phyloP scores from a whole-genome alignment of 169 alveolate genomes.

The Plasmodium malariae region DNA sequence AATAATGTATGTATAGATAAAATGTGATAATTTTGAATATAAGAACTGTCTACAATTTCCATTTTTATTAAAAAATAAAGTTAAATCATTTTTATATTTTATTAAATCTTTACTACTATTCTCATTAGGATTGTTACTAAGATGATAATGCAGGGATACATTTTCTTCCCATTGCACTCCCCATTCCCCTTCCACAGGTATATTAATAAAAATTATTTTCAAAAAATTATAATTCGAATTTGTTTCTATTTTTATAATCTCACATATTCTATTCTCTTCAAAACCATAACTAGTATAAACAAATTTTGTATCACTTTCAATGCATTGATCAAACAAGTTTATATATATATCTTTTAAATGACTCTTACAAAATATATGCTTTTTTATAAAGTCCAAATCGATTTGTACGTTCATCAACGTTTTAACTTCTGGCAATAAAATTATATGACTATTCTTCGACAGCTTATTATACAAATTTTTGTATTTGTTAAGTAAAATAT shows the following conservation, averaged over 20 bases:
- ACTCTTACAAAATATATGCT: conserved; percentile 51
- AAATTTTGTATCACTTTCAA: conserved; percentile 58
- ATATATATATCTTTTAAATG: conserved; percentile 54
- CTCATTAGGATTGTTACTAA: background rate
- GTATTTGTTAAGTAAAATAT: conserved; percentile 48
- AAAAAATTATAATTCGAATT: conserved; percentile 63
- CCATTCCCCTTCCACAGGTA: conserved; percentile 48
- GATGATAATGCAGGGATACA: background rate
- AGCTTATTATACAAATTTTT: conserved; percentile 21
- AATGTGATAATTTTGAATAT: conserved; percentile 25
- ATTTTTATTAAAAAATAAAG: conserved; percentile 38
- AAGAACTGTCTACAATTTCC: conserved; percentile 27
- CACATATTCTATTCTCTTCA: conserved; percentile 65
- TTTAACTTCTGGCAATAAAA: conserved; percentile 65
- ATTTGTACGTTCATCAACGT: conserved; percentile 45
- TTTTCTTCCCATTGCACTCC: conserved; percentile 25
- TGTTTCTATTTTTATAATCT: conserved; percentile 66
- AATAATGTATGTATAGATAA: conserved; percentile 49
- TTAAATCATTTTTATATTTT: conserved; percentile 33
- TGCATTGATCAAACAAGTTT: conserved; percentile 58
- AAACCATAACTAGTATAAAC: conserved; percentile 61
- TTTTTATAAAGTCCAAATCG: conserved; percentile 62
- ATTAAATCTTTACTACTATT: background rate
- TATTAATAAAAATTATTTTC: conserved; percentile 52
- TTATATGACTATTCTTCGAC: conserved; percentile 34